Base-by-base conservation (phyloP, 257 asterid species). In the Nicotiana paniculata region DNA sequence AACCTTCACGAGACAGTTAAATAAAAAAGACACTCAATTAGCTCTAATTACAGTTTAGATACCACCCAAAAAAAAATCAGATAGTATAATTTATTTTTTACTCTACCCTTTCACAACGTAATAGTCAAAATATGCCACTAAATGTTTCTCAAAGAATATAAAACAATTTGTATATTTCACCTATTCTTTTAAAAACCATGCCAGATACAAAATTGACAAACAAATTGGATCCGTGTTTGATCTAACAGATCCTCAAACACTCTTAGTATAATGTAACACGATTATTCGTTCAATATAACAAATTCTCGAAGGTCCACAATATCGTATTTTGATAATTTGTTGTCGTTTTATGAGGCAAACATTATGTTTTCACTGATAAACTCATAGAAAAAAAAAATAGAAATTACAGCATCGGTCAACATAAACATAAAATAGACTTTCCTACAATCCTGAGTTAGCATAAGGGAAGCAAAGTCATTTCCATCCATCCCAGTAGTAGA, bases 361-460 rank as follows among this genome's bases (percentile, higher is more conserved):
- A 74, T 48, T 48, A 48, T 74, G 79, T 48, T 74, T 43, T 48
- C 79, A 26, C 26, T 48, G 62, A 48, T 48, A 13, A 74, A 74
- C 43, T 74, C 79, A 7, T 26, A 13, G 15, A 12, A 48, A 1
- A 74, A 48, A 48, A 74, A 62, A 74, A 13, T 48, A 70, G 15
- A 43, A 43, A 70, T 12, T 74, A 13, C 79, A 74, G 26, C 61
- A 74, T 74, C 39, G 7, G 43, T 74, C 43, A 24, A 74, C 79
- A 74, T 13, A 74, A 48, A 15, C 43, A 13, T 74, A 51, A 48
- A 48, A 13, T 9, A 48, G 13, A 72, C 13, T 26, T 43, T 48
- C 43, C 62, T 74, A 74, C 12, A 74, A 74, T 74, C 79, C 28
- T 48, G 79, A 74, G 62, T 74, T 74, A 74, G 79, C 62, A 26